Evolutionary conservation across 2,329 filamentous ascomycete genomes (phyloP).

Genomic region (Verticillium albo-atrum): DNA sequence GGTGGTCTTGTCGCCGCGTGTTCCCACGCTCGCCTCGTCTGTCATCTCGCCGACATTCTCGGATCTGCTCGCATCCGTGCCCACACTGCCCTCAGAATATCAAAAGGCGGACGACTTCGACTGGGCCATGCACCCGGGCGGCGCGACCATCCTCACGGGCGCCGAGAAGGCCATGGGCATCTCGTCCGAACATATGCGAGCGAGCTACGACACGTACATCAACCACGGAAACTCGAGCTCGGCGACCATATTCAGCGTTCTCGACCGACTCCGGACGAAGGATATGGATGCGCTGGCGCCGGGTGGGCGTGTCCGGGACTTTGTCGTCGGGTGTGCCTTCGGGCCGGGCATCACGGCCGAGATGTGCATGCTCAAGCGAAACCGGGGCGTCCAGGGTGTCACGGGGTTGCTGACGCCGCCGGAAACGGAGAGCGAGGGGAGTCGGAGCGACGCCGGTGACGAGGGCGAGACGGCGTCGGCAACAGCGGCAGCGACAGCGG

Average conservation of each 20-base stretch:
- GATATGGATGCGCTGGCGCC: conserved; percentile 56
- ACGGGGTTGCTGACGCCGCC: conserved; percentile 46
- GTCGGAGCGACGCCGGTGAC: conserved; percentile 35
- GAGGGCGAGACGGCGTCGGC: conserved; percentile 16
- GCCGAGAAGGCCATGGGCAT: conserved; percentile 56
- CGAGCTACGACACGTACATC: conserved; percentile 66
- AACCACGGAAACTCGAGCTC: conserved; percentile 66
- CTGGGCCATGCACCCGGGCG: conserved; percentile 71
- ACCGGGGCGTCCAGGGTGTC: conserved; percentile 22
- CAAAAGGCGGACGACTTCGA: conserved; percentile 55
- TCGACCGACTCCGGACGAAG: conserved; percentile 55
- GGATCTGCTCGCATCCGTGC: conserved; percentile 45
- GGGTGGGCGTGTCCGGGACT: conserved; percentile 43
- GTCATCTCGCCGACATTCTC: conserved; percentile 50
- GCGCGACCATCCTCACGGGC: conserved; percentile 60
- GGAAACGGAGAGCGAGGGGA: conserved; percentile 47
- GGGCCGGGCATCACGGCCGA: conserved; percentile 66
- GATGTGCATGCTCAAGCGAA: conserved; percentile 60
- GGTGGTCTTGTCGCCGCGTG: conserved; percentile 57
- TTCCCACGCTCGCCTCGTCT: conserved; percentile 51
- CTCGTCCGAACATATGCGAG: conserved; percentile 59
- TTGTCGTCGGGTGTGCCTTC: conserved; percentile 64
- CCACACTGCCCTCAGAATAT: conserved; percentile 38
- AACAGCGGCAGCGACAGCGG: no score
- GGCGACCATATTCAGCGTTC: conserved; percentile 64